Conservation (phyloP, 768 basidiomycete genomes). For the Sporobolomyces roseus region DNA sequence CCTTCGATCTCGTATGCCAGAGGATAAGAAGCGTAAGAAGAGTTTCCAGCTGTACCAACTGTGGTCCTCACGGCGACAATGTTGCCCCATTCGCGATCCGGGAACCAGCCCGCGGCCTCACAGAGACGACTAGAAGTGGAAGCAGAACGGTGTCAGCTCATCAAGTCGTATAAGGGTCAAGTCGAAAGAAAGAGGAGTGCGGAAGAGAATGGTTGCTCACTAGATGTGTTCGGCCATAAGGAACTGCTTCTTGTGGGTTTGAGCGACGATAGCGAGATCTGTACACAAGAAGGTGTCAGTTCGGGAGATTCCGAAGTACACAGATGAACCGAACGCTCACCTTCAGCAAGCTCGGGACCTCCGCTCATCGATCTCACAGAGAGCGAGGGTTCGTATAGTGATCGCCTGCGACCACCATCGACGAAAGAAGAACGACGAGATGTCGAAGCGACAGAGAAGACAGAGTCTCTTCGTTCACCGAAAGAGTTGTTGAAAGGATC, state of each 20-base stretch:
- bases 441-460: neutral
- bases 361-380: slow-evolving; percentile 3
- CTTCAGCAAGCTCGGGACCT: slow-evolving; percentile 17
- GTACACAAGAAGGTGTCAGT: too few relatives aligned
- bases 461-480: slow-evolving; percentile 3
- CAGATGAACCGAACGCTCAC: slow-evolving; percentile 3
- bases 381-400: slow-evolving; percentile 4
- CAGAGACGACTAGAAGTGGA: slow-evolving; percentile 16
- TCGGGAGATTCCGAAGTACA: neutral
- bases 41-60: slow-evolving; percentile 21
- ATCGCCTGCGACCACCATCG: slow-evolving; percentile 1
- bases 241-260: slow-evolving; percentile 18
- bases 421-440: slow-evolving; percentile 9
- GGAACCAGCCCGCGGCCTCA: slow-evolving; percentile 31
- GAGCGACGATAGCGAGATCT: slow-evolving; percentile 13
- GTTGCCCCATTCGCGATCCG: slow-evolving; percentile 30
- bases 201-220: too few relatives aligned
- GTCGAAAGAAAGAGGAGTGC: neutral
- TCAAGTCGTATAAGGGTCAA: neutral
- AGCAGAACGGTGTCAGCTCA: neutral
- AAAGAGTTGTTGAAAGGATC: slow-evolving; percentile 2
- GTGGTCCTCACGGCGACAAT: slow-evolving; percentile 30
- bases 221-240: slow-evolving; percentile 30
- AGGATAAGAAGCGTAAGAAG: slow-evolving; percentile 29
- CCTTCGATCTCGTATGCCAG: slow-evolving; percentile 27